phyloP scores from a whole-genome alignment of 768 basidiomycete genomes.

The Russula sp. region DNA sequence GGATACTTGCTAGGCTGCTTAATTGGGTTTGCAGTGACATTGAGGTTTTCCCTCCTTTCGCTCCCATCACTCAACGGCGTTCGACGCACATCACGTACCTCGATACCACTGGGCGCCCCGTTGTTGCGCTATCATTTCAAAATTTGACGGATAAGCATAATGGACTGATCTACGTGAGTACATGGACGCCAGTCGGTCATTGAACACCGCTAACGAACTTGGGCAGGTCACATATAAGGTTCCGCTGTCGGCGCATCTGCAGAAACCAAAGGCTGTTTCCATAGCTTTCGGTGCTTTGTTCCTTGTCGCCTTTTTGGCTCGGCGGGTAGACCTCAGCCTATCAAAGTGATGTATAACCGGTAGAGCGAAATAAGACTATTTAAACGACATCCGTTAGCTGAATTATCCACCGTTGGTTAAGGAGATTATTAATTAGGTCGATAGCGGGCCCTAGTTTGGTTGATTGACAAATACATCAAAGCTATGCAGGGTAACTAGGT shows the following conservation, averaged over 20 bases:
- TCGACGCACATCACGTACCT: conserved; percentile 83
- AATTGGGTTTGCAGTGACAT: conserved; percentile 53
- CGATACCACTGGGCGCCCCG: conserved; percentile 85
- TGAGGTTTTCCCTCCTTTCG: conserved; percentile 71
- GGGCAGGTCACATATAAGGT: conserved; percentile 83
- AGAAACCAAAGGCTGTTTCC: conserved; percentile 79
- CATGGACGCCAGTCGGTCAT: not conserved
- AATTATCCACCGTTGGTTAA: conserved; percentile 24
- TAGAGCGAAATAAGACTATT: conserved; percentile 31
- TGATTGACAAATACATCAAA: conserved; percentile 29
- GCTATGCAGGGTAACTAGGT: conserved; percentile 40
- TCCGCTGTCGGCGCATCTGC: conserved; percentile 70
- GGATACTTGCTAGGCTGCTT: conserved; percentile 8
- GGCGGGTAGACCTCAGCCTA: conserved; percentile 50
- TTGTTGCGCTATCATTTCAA: conserved; percentile 64
- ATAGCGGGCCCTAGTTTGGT: conserved; percentile 23
- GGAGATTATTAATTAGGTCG: not conserved
- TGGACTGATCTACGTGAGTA: conserved; percentile 74
- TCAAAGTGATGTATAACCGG: conserved; percentile 6
- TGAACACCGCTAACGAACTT: conserved; percentile 3
- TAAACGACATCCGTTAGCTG: conserved; percentile 1
- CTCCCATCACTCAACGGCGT: conserved; percentile 51
- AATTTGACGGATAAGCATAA: conserved; percentile 75
- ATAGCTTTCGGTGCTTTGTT: conserved; percentile 67
- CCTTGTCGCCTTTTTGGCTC: conserved; percentile 38